Conservation (phyloP, 208 protist species). For the Trichomonas gallinae region DNA sequence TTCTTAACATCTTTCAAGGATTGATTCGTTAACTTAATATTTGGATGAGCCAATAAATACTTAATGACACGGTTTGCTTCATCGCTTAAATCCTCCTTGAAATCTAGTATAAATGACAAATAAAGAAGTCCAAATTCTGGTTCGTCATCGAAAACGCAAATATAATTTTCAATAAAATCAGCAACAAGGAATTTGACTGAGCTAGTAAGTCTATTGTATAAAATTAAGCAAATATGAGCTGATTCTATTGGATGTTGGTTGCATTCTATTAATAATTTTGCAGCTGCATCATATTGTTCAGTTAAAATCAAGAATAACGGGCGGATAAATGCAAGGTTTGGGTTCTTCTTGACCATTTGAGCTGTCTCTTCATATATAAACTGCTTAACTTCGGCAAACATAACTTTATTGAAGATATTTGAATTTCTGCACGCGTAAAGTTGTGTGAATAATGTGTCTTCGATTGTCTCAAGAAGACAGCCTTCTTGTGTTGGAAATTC, state of each 20-base stretch:
- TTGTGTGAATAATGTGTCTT: not conserved
- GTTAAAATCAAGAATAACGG: not conserved
- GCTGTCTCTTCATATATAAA: not conserved
- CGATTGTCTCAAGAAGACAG: not conserved
- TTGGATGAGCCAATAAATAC: not conserved
- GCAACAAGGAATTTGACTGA: not conserved
- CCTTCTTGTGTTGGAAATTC: not conserved
- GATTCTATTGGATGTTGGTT: not conserved
- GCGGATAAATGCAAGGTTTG: not conserved
- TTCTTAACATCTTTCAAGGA: not conserved
- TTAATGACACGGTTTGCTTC: not conserved
- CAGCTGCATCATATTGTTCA: not conserved
- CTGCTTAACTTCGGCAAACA: not conserved
- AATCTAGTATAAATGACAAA: not conserved
- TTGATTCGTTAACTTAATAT: not conserved
- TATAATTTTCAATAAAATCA: not conserved
- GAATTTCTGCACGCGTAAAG: not conserved
- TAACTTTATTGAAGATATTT: not conserved
- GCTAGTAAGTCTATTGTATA: not conserved
- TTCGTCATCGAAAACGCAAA: not conserved
- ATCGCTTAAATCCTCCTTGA: not conserved
- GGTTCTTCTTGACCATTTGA: not conserved
- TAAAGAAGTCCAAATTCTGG: not conserved
- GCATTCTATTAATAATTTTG: not conserved
- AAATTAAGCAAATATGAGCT: not conserved